Conservation (phyloP, 1,284 basidiomycete species). For the Microbotryum scabiosae region DNA sequence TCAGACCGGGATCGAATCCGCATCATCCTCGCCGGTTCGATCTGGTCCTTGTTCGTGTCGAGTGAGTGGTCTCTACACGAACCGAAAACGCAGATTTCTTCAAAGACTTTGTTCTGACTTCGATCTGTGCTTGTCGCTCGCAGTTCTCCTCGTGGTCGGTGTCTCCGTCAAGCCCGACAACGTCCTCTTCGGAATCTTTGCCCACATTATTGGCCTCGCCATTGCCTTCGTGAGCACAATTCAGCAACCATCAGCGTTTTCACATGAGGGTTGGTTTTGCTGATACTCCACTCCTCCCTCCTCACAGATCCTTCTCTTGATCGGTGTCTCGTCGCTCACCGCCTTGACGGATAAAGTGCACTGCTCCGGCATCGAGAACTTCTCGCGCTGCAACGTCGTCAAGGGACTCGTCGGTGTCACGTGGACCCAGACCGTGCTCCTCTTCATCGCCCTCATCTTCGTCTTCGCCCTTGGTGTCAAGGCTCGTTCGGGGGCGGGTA, state of each 20-base stretch:
- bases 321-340: slow-evolving; percentile 40
- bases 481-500: slow-evolving; percentile 39
- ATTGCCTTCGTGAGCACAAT: slow-evolving; percentile 36
- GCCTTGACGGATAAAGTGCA: slow-evolving; percentile 38
- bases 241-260: not conserved
- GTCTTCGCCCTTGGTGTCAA: slow-evolving; percentile 39
- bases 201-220: slow-evolving; percentile 38
- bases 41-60: slow-evolving; percentile 38
- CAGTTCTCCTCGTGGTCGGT: slow-evolving; percentile 41
- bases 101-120: not conserved
- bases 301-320: slow-evolving; percentile 41
- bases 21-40: slow-evolving; percentile 39
- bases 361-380: slow-evolving; percentile 35
- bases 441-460: slow-evolving; percentile 35
- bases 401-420: slow-evolving; percentile 39
- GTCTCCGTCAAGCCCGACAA: slow-evolving; percentile 38
- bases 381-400: slow-evolving; percentile 38
- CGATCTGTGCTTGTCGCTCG: no score
- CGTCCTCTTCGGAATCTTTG: slow-evolving; percentile 40
- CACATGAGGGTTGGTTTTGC: not conserved
- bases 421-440: slow-evolving; percentile 37
- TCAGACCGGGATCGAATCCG: slow-evolving; percentile 41
- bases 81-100: not conserved
- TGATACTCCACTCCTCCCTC: not conserved
- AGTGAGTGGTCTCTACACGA: slow-evolving; percentile 34